Evolutionary conservation across 768 basidiomycete species (phyloP).

Genomic region (Leccinellum albellum): DNA sequence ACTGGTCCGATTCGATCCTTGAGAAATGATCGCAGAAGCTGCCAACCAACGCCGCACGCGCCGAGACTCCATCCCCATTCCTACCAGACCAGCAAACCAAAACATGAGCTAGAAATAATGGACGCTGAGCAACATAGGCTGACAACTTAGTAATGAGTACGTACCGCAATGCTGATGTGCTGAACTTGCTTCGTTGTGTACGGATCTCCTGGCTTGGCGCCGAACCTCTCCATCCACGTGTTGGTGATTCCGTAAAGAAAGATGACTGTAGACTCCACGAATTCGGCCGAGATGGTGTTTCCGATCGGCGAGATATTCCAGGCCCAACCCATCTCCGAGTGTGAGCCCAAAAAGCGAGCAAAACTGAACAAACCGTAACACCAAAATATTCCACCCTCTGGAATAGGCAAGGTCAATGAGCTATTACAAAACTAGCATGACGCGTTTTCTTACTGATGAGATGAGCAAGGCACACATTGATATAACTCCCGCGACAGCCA

Average conservation of each 20-base stretch:
- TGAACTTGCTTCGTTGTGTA: conserved; percentile 90
- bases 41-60: conserved; percentile 71
- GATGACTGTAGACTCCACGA: conserved; percentile 75
- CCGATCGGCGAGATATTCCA: conserved; percentile 75
- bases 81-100: conserved; percentile 87
- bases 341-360: conserved; percentile 91
- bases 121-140: background rate
- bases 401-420: background rate
- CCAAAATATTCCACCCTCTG: conserved; percentile 92
- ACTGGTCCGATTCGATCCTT: conserved; percentile 22
- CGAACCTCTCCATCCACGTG: conserved; percentile 97
- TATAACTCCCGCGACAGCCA: conserved; percentile 72
- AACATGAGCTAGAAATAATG: conserved; percentile 66
- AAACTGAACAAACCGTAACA: conserved; percentile 85
- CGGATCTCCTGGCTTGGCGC: conserved; percentile 73
- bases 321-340: conserved; percentile 86
- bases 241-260: conserved; percentile 88
- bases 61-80: conserved; percentile 85
- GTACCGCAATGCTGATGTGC: conserved; percentile 88
- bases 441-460: conserved; percentile 66
- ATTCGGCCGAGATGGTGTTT: conserved; percentile 60
- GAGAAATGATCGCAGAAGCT: conserved; percentile 44
- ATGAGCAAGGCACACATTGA: conserved; percentile 86
- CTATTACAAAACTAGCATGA: background rate
- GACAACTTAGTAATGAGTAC: conserved; percentile 14